These are phyloP conservation scores for Colletotrichum orchidophilum DNA, from an alignment of 2,329 filamentous ascomycete genomes.

Conservation along the genomic window DNA sequence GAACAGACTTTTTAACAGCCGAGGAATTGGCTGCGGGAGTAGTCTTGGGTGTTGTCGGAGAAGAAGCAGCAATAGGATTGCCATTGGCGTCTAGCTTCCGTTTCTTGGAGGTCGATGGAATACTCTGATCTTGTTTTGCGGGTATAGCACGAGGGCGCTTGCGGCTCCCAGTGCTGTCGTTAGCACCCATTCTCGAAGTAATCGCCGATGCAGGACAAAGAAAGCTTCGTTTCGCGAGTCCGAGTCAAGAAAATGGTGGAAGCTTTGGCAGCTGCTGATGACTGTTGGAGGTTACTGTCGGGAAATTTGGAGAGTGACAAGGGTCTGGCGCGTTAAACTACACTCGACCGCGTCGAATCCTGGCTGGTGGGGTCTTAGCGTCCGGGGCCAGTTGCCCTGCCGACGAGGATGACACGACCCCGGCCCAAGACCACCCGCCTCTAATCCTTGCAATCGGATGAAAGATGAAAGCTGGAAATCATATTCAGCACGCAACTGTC, in stretches of 20 bases:
- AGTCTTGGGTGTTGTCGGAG: conserved; percentile 41
- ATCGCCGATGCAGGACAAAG: not conserved
- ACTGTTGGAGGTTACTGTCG: not conserved
- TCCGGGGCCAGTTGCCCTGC: not conserved
- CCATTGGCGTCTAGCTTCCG: conserved; percentile 42
- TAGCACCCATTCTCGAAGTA: conserved; percentile 3
- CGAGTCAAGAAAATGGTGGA: not conserved
- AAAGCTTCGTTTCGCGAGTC: not conserved
- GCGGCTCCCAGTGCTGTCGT: conserved; percentile 16
- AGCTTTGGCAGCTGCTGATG: not conserved
- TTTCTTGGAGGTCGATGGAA: conserved; percentile 28
- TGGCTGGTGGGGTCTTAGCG: not conserved
- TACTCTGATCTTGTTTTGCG: not conserved
- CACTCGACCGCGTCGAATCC: not conserved
- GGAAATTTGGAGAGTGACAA: conserved; percentile 2
- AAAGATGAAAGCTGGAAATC: not conserved
- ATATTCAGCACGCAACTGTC: not conserved
- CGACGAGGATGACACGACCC: not conserved
- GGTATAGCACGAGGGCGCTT: conserved; percentile 20
- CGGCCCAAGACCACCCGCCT: not conserved
- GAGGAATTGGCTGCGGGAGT: not conserved
- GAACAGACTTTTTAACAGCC: conserved; percentile 2
- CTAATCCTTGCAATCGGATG: not conserved
- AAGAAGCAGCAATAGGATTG: conserved; percentile 39
- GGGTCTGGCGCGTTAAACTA: conserved; percentile 7